phyloP scores from a whole-genome alignment of 2,329 filamentous ascomycete species.

The Hypoxylon sp. region DNA sequence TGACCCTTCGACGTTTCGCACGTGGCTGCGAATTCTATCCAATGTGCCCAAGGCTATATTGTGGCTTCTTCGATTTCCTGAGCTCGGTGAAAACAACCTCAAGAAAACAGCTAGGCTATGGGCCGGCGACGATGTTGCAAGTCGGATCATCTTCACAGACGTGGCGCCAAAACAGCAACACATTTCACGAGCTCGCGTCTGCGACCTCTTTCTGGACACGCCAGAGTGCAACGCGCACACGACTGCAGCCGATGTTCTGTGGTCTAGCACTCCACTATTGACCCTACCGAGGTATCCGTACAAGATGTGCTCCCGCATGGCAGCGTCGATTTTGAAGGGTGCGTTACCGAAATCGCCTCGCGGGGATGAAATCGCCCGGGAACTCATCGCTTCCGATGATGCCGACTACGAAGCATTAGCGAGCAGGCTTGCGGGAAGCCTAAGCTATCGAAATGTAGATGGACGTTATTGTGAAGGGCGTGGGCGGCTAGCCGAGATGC shows the following conservation, averaged over 20 bases:
- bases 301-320: constrained; percentile 99
- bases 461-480: constrained; percentile 66
- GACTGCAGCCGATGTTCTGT: constrained; percentile 94
- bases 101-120: constrained; percentile 83
- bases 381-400: constrained; percentile 84
- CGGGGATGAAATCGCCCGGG: constrained; percentile 76
- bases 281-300: constrained; percentile 93
- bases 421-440: constrained; percentile 73
- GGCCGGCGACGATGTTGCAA: constrained; percentile 88
- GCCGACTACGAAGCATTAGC: constrained; percentile 87
- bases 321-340: constrained; percentile 91
- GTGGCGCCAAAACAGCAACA: constrained; percentile 96
- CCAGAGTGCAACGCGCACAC: constrained; percentile 99
- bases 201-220: constrained; percentile 96
- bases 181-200: constrained; percentile 90
- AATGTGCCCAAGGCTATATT: constrained; percentile 88
- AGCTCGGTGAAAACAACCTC: constrained; percentile 89
- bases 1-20: constrained; percentile 95
- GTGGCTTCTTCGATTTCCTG: constrained; percentile 97
- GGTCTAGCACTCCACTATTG: constrained; percentile 93
- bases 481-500: constrained; percentile 83
- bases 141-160: constrained; percentile 92
- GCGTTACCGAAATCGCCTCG: constrained; percentile 81
- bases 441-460: constrained; percentile 69
- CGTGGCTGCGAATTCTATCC: constrained; percentile 92